These are phyloP conservation scores for Telopea speciosissima DNA, from an alignment of 177 flowering plant genomes.

Conservation along the genomic window DNA sequence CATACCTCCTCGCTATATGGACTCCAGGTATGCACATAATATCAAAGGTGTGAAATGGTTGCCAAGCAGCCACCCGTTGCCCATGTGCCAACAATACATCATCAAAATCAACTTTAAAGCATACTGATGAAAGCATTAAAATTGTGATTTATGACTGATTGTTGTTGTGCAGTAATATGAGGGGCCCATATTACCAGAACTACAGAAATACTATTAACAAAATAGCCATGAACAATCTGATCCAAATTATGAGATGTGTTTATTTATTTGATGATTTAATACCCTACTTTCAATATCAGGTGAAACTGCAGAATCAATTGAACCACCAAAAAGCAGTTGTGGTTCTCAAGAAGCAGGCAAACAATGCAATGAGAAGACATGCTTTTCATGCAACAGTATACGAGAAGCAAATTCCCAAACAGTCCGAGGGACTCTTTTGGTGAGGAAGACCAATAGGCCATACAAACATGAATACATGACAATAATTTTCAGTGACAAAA, in stretches of 20 bases:
- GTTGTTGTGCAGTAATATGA: neutral
- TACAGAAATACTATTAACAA: neutral
- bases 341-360: slow-evolving; percentile 38
- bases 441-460: slow-evolving; percentile 23
- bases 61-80: neutral
- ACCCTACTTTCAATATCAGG: slow-evolving; percentile 34
- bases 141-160: neutral
- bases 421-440: slow-evolving; percentile 93
- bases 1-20: slow-evolving; percentile 85
- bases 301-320: slow-evolving; percentile 69
- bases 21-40: slow-evolving; percentile 51
- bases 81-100: neutral
- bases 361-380: slow-evolving; percentile 54
- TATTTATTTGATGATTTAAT: neutral
- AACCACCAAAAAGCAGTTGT: slow-evolving; percentile 53
- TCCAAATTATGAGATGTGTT: neutral
- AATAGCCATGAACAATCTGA: neutral
- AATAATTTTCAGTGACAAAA: neutral
- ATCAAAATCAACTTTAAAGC: neutral
- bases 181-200: neutral
- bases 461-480: neutral
- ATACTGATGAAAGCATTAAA: neutral
- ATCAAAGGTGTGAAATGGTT: neutral
- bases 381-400: slow-evolving; percentile 70
- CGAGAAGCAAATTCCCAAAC: slow-evolving; percentile 69